Evolutionary conservation across 106 monocot species (phyloP), one percentile per base, ranked within the genome.

Genomic region (Dactylorhiza incarnata): DNA sequence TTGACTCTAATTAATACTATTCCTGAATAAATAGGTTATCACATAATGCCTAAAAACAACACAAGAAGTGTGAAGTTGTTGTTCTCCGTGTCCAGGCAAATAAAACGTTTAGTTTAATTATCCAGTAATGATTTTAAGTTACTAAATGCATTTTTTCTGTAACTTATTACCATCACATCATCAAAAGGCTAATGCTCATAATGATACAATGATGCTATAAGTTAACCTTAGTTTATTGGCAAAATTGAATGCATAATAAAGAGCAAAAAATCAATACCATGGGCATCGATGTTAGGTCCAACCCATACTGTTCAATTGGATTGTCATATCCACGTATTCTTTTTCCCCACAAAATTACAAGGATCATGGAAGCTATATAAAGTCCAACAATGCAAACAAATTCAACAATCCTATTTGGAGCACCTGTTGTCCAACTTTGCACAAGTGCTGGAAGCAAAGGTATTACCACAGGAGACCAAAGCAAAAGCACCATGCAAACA

Each of bases 381-480:
- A 99, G 81, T 44, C 97, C 89, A 46, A 82, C 11, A 45, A 88
- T 65, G 52, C 91, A 99, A 73, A 75, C 84, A 83, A 85, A 91
- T 78, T 81, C 87, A 79, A 82, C 83, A 61, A 99, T 81, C 22
- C 82, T 75, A 48, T 74, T 89, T 59, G 91, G 78, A 74, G 80
- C 73, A 23, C 80, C 87, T 26, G 73, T 83, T 61, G 84, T 82
- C 94, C 94, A 94, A 76, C 84, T 82, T 65, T 90, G 91, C n/a
- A 99, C 73, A 51, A 99, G 84, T 47, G 86, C 75, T 17, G 97
- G 97, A 26, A 99, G 65, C 74, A 99, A 80, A 20, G 97, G 97
- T 51, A 99, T 86, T 74, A 89, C 89, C 70, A 99, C 78, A 3
- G 97, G 97, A 48, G 97, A 99, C 97, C 97, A 99, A n/a, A 99